Conservation (phyloP, 805 yeast genomes). For the Candida jianshihensis region DNA sequence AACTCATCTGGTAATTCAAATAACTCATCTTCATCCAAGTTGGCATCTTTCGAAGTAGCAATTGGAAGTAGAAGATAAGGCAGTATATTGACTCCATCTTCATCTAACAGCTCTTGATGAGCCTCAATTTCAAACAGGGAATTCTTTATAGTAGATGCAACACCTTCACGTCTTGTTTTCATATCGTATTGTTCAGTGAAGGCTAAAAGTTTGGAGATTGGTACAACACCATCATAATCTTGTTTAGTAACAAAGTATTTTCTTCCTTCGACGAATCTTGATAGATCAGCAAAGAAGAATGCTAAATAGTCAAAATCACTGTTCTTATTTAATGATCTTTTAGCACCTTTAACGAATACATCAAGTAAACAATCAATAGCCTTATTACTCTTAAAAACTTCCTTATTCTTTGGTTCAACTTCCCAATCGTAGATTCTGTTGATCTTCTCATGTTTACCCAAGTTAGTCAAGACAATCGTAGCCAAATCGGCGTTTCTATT, state of each 20-base stretch:
- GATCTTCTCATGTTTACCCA: conserved; percentile 72
- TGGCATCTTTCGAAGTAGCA: conserved; percentile 64
- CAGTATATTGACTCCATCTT: conserved; percentile 61
- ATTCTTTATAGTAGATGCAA: conserved; percentile 87
- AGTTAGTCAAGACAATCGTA: conserved; percentile 77
- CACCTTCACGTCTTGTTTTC: conserved; percentile 81
- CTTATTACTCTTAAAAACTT: conserved; percentile 47
- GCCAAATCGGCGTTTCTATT: conserved; percentile 73
- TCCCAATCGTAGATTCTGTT: conserved; percentile 39
- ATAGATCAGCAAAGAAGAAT: conserved; percentile 83
- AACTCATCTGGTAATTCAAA: conserved; percentile 84
- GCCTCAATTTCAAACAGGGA: conserved; percentile 71
- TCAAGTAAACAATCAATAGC: conserved; percentile 81
- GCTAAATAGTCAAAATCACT: conserved; percentile 81
- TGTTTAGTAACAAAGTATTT: conserved; percentile 69
- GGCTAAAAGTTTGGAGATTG: conserved; percentile 72
- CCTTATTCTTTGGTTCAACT: conserved; percentile 32
- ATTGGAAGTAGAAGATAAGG: conserved; percentile 81
- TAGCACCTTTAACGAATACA: conserved; percentile 80
- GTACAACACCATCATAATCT: conserved; percentile 67
- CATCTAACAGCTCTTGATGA: conserved; percentile 54
- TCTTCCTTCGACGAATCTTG: conserved; percentile 71
- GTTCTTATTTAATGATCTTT: conserved; percentile 58
- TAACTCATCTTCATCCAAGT: conserved; percentile 76
- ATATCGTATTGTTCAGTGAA: conserved; percentile 79